These are phyloP conservation scores for Cyberlindnera maclurae DNA, from an alignment of 805 yeast genomes.

Conservation along the genomic window DNA sequence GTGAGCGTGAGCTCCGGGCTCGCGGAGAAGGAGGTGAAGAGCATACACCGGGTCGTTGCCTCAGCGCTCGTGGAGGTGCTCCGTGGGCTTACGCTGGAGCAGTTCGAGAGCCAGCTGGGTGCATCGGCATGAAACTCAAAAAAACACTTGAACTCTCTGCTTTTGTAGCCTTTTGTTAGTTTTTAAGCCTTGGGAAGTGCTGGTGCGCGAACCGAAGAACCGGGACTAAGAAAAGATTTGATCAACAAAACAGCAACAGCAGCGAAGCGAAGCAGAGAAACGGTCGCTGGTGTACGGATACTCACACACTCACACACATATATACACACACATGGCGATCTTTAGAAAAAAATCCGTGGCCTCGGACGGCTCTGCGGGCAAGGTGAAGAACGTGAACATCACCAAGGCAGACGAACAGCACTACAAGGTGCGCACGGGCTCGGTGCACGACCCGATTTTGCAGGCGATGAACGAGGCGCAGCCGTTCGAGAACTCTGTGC, in stretches of 20 bases:
- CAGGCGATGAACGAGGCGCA: constrained; percentile 93
- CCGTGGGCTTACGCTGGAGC: constrained; percentile 6
- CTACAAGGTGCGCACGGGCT: constrained; percentile 58
- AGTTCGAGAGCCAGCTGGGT: constrained; percentile 2
- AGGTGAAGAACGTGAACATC: constrained; percentile 30
- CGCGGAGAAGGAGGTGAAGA: constrained; percentile 35
- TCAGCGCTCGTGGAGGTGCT: constrained; percentile 6
- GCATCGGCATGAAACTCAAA: background rate
- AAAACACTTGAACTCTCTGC: too few relatives aligned
- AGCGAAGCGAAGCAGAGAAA: too few relatives aligned
- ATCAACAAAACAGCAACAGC: too few relatives aligned
- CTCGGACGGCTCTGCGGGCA: constrained; percentile 24
- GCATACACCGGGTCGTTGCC: constrained; percentile 34
- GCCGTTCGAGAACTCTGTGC: constrained; percentile 71
- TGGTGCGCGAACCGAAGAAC: too few relatives aligned
- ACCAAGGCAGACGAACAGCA: constrained; percentile 46
- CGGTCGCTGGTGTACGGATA: too few relatives aligned
- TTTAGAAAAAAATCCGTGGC: constrained; percentile 33
- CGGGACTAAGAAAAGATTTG: too few relatives aligned
- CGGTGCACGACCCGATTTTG: constrained; percentile 84
- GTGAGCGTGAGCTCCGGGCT: constrained; percentile 43
- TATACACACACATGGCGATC: constrained; percentile 32
- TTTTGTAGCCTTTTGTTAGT: background rate
- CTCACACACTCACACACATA: too few relatives aligned
- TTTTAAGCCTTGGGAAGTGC: background rate